phyloP scores from a whole-genome alignment of 345 rosid genomes.

The Heritiera littoralis region DNA sequence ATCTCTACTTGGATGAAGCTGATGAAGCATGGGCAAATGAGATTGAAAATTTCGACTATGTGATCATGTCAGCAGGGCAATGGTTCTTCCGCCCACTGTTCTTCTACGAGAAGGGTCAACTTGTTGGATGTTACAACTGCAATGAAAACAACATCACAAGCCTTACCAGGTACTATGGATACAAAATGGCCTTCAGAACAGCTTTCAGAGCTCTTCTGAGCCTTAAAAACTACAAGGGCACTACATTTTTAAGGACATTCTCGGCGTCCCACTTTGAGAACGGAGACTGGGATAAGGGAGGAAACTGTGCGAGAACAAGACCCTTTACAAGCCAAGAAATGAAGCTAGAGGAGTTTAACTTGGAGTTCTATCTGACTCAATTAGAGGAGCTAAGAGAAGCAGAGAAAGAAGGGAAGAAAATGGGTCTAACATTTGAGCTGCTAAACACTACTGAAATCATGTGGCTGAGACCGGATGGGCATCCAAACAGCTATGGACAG shows the following conservation, averaged over 20 bases:
- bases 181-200: conserved; percentile 60
- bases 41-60: conserved; percentile 44
- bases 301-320: conserved; percentile 56
- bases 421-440: conserved; percentile 39
- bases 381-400: conserved; percentile 44
- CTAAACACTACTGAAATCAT: conserved; percentile 52
- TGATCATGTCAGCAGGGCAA: conserved; percentile 56
- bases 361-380: conserved; percentile 48
- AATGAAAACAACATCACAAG: conserved; percentile 32
- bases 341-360: conserved; percentile 43
- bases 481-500: conserved; percentile 45
- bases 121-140: conserved; percentile 51
- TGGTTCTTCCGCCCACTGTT: conserved; percentile 59
- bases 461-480: conserved; percentile 69
- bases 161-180: conserved; percentile 44
- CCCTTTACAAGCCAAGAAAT: conserved; percentile 47
- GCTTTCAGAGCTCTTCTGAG: conserved; percentile 45
- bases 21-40: conserved; percentile 48
- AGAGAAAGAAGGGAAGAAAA: conserved; percentile 41
- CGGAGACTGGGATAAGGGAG: conserved; percentile 71
- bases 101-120: conserved; percentile 34
- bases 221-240: conserved; percentile 39
- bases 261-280: conserved; percentile 66
- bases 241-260: conserved; percentile 49
- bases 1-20: conserved; percentile 49